Conservation (phyloP, 2,329 filamentous ascomycete species). For the Thielaviopsis musarum region DNA sequence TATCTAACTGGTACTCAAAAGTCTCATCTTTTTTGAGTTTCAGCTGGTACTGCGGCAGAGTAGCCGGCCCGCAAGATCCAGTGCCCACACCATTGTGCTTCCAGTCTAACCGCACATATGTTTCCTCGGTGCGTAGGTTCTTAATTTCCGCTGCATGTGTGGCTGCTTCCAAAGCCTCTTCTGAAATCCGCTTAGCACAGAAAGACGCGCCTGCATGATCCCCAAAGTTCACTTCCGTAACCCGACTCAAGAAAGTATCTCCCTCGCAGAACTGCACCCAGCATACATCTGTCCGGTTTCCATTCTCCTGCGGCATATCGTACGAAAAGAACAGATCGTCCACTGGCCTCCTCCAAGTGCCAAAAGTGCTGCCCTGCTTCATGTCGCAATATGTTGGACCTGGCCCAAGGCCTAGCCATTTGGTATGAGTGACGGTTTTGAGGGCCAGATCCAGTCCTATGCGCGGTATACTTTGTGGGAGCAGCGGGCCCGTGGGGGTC, state of each 20-base stretch:
- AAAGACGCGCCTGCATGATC: slow-evolving; percentile 36
- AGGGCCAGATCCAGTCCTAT: slow-evolving; percentile 40
- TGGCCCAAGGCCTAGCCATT: slow-evolving; percentile 54
- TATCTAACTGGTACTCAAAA: slow-evolving; percentile 28
- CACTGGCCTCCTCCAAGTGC: slow-evolving; percentile 30
- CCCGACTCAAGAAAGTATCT: slow-evolving; percentile 9
- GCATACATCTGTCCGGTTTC: slow-evolving; percentile 45
- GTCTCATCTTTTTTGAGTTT: slow-evolving; percentile 22
- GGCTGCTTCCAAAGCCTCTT: slow-evolving; percentile 33
- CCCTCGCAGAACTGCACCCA: slow-evolving; percentile 26
- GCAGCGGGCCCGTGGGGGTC: slow-evolving; percentile 28
- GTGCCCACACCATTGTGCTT: slow-evolving; percentile 46
- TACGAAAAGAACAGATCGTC: slow-evolving; percentile 42
- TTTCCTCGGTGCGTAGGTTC: slow-evolving; percentile 30
- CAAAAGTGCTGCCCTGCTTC: slow-evolving; percentile 42
- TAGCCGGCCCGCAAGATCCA: slow-evolving; percentile 43
- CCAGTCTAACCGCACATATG: slow-evolving; percentile 42
- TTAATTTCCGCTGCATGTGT: slow-evolving; percentile 45
- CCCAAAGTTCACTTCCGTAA: slow-evolving; percentile 29
- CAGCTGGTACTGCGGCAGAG: slow-evolving; percentile 30
- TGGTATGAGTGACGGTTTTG: slow-evolving; percentile 22
- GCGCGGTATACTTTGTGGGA: slow-evolving; percentile 42
- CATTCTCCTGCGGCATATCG: slow-evolving; percentile 51
- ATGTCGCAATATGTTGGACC: slow-evolving; percentile 51
- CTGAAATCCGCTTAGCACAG: slow-evolving; percentile 37